phyloP scores from a whole-genome alignment of 2,329 filamentous ascomycete genomes.

The Aspergillus proliferans region DNA sequence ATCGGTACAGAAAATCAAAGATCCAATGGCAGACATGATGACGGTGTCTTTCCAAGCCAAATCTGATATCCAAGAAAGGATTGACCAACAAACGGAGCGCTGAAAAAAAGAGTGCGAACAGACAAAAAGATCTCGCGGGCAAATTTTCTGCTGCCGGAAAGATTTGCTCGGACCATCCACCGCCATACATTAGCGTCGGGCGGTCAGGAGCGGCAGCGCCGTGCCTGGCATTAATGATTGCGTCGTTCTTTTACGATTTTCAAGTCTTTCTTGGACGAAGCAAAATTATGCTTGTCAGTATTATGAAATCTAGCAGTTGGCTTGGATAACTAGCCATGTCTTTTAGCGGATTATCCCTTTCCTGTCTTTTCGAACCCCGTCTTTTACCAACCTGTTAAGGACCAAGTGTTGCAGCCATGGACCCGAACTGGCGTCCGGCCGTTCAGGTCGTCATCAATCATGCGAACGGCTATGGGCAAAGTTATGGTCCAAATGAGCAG shows the following conservation, averaged over 20 bases:
- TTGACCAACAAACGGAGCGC: not conserved
- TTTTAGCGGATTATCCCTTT: slow-evolving; percentile 23
- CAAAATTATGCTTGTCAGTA: slow-evolving; percentile 5
- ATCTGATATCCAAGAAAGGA: not conserved
- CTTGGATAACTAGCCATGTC: slow-evolving; percentile 26
- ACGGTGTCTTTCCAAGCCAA: not conserved
- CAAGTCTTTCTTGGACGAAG: slow-evolving; percentile 2
- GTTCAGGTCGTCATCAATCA: slow-evolving; percentile 38
- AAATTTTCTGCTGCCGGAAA: slow-evolving; percentile 9
- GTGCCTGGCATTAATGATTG: slow-evolving; percentile 22
- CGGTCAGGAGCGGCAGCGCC: slow-evolving; percentile 19
- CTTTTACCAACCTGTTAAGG: slow-evolving; percentile 16
- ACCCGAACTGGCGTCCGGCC: slow-evolving; percentile 33
- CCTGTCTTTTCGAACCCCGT: slow-evolving; percentile 16
- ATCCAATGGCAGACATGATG: slow-evolving; percentile 79
- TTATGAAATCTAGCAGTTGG: slow-evolving; percentile 7
- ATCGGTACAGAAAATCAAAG: slow-evolving; percentile 84
- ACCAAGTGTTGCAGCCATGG: slow-evolving; percentile 27
- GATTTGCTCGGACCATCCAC: slow-evolving; percentile 11
- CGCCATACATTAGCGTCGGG: slow-evolving; percentile 16
- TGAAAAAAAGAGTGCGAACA: not conserved
- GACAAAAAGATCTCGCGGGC: not conserved
- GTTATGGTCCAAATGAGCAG: slow-evolving; percentile 20
- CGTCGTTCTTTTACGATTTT: slow-evolving; percentile 8
- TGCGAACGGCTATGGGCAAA: slow-evolving; percentile 23